These are phyloP conservation scores for Sphagnum contortum DNA, from an alignment of 225 moss, liverwort and hornwort species.

Conservation along the genomic window DNA sequence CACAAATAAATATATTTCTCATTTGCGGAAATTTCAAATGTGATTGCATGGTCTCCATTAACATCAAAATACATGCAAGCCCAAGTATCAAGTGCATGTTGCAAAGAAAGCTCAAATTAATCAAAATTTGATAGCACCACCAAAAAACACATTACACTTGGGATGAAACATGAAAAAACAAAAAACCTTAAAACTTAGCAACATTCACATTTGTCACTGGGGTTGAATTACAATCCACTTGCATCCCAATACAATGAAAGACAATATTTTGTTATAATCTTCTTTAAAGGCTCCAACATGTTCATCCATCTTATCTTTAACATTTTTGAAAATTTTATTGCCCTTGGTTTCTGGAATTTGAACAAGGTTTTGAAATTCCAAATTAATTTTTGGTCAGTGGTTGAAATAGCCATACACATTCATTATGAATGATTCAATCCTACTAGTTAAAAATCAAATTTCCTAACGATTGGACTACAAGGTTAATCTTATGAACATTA, in stretches of 20 bases:
- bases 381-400: not conserved
- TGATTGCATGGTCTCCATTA: not conserved
- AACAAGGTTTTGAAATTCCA: not conserved
- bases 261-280: not conserved
- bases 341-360: not conserved
- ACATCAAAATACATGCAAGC: not conserved
- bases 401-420: not conserved
- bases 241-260: not conserved
- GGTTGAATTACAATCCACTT: not conserved
- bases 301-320: not conserved
- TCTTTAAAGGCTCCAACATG: not conserved
- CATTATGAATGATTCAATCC: not conserved
- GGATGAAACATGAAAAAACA: not conserved
- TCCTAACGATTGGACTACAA: not conserved
- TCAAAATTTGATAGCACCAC: too few relatives aligned
- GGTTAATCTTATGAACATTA: not conserved
- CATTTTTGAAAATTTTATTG: too few relatives aligned
- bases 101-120: too few relatives aligned
- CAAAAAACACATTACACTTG: too few relatives aligned
- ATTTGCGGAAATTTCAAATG: not conserved
- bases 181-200: not conserved
- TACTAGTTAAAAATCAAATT: not conserved
- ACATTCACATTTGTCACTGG: not conserved
- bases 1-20: not conserved
- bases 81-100: too few relatives aligned